Conservation (phyloP, 2,329 filamentous ascomycete genomes). For the Epichloe brachyelytri region DNA sequence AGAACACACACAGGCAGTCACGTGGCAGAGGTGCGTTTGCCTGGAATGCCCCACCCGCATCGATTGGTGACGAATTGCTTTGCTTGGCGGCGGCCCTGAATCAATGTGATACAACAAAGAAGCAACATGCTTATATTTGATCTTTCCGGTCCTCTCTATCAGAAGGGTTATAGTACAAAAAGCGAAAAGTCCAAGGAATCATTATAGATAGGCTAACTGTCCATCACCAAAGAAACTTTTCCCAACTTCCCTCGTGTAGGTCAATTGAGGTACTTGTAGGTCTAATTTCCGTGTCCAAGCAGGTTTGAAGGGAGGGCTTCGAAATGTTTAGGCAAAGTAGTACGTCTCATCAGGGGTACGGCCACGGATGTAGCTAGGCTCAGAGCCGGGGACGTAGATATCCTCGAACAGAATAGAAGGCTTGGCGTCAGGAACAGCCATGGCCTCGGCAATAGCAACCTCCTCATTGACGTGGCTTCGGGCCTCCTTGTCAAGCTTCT, state of each 20-base stretch:
- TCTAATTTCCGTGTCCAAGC: background rate
- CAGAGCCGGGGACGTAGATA: constrained; percentile 80
- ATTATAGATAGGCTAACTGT: constrained; percentile 12
- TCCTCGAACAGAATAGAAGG: constrained; percentile 86
- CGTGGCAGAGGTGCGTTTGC: background rate
- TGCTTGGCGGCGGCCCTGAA: background rate
- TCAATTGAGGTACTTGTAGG: background rate
- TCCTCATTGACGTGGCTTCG: constrained; percentile 75
- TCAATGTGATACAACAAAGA: background rate
- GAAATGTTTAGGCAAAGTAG: constrained; percentile 53
- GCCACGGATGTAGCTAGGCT: constrained; percentile 80
- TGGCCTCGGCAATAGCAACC: constrained; percentile 80
- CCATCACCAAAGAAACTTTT: no score
- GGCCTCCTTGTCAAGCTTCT: constrained; percentile 89
- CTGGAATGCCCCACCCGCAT: background rate
- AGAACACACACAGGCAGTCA: constrained; percentile 4
- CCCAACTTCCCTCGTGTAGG: no score
- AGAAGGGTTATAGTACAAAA: constrained; percentile 14
- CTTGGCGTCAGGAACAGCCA: constrained; percentile 67
- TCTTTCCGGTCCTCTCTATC: constrained; percentile 11
- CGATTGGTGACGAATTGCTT: background rate
- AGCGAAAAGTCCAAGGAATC: constrained; percentile 17
- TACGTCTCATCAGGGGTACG: constrained; percentile 86
- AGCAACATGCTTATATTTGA: constrained; percentile 11
- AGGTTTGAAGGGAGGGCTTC: background rate